Percentiles rank a stretch among this genome's conserved stretches.
Evolutionary conservation across 495 filamentous ascomycete species (phyloP).

Genomic region (Xylaria palmicola): DNA sequence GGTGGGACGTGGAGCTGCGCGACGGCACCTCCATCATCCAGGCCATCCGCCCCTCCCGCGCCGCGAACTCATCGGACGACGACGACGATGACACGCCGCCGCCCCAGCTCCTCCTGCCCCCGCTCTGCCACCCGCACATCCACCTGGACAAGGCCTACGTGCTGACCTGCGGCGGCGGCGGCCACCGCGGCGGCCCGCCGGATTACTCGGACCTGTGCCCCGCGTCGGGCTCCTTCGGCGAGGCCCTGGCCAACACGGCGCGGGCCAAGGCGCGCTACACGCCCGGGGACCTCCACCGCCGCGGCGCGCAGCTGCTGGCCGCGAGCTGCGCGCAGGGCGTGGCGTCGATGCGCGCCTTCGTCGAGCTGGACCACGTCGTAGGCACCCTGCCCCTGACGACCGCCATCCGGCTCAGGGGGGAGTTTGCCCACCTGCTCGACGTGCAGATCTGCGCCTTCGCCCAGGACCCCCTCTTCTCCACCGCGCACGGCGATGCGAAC

Average conservation of each 20-base stretch:
- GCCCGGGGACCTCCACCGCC: slow-evolving; percentile 55
- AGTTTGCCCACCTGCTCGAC: slow-evolving; percentile 54
- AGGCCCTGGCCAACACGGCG: slow-evolving; percentile 62
- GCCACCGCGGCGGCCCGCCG: slow-evolving; percentile 34
- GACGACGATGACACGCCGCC: slow-evolving; percentile 19
- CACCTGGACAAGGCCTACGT: slow-evolving; percentile 77
- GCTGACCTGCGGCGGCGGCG: slow-evolving; percentile 37
- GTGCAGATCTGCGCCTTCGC: slow-evolving; percentile 75
- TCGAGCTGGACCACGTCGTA: slow-evolving; percentile 69
- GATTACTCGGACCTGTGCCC: slow-evolving; percentile 62
- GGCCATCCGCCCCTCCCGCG: slow-evolving; percentile 17
- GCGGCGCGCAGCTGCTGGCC: slow-evolving; percentile 65
- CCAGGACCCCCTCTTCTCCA: slow-evolving; percentile 67
- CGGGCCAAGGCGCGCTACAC: slow-evolving; percentile 64
- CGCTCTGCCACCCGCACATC: slow-evolving; percentile 72
- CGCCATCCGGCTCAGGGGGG: slow-evolving; percentile 55
- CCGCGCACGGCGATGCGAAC: slow-evolving; percentile 43
- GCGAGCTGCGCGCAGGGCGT: slow-evolving; percentile 67
- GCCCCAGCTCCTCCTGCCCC: slow-evolving; percentile 49
- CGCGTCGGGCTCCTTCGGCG: slow-evolving; percentile 58
- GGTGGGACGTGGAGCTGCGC: slow-evolving; percentile 21
- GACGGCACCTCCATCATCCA: slow-evolving; percentile 19
- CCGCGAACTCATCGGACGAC: neutral
- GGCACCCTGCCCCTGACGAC: slow-evolving; percentile 56
- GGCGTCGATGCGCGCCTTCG: slow-evolving; percentile 70